Evolutionary conservation across 2,329 filamentous ascomycete species (phyloP), one percentile per base, ranked within the genome.

Genomic region (Myotisia sp.): DNA sequence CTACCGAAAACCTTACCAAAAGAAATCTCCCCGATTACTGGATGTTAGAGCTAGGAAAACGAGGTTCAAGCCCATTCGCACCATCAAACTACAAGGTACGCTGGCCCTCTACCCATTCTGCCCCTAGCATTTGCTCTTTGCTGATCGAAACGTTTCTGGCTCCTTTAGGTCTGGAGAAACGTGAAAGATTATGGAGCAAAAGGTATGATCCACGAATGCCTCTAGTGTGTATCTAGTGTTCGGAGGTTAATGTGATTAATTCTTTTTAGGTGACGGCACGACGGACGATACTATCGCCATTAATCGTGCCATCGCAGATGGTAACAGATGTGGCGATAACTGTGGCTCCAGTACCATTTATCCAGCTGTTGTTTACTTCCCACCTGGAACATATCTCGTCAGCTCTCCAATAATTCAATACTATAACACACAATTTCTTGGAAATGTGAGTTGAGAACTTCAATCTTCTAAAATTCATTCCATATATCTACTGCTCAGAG

Each of bases 211-310:
- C 5, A 10, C 9, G 9, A 12, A 19, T 12, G 22, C 12, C 8
- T 24, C 8, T 8, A 9, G 13, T 26, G 12, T 33, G 7, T n/a
- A 20, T 21, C 4, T 8, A 4, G 10, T 33, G 1, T 17, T 17
- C 13, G 26, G 6, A 13, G 4, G 16, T 18, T 33, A 19, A 19
- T 26, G 10, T 21, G 13, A 23, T 19, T 4, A 5, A 26, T 24
- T 6, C 4, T 24, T 12, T 24, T 17, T 16, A 33, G 21, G 71
- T 42, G 71, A 78, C 47, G 76, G 76, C 9, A 56, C 62, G 1
- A 79, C 78, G 14, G 87, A 95, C 53, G 86, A 93, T 51, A 92
- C 86, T 0, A 76, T 58, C 1, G 83, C 86, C 36, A 93, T 95
- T 68, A 93, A 93, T 62, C 55, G 63, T 26, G 84, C 85, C 42